These are phyloP conservation scores for Ophiostoma piceae DNA, from an alignment of 2,329 filamentous ascomycete genomes.

Conservation along the genomic window DNA sequence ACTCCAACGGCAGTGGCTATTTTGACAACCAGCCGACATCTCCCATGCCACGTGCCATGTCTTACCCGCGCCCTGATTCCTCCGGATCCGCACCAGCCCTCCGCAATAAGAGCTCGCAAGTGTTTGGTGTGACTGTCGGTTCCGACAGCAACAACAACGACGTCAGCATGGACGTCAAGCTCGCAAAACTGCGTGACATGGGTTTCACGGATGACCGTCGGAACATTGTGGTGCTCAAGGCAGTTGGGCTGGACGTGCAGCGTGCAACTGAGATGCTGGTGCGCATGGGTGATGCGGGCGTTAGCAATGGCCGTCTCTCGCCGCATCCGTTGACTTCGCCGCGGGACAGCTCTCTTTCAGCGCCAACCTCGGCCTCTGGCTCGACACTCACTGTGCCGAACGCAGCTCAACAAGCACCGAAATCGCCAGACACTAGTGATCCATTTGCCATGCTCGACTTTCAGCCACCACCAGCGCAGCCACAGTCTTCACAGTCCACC, in stretches of 20 bases:
- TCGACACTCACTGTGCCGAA: slow-evolving; percentile 36
- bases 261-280: slow-evolving; percentile 79
- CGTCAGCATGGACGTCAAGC: slow-evolving; percentile 60
- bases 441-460: slow-evolving; percentile 66
- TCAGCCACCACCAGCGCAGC: slow-evolving; percentile 46
- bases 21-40: slow-evolving; percentile 32
- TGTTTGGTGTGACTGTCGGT: slow-evolving; percentile 65
- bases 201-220: slow-evolving; percentile 80
- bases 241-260: slow-evolving; percentile 78
- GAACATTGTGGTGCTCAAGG: slow-evolving; percentile 73
- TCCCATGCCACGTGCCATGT: slow-evolving; percentile 28
- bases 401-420: slow-evolving; percentile 26
- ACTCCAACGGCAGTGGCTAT: slow-evolving; percentile 17
- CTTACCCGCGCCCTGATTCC: slow-evolving; percentile 23
- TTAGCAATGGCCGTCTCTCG: slow-evolving; percentile 51
- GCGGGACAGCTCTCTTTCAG: slow-evolving; percentile 42
- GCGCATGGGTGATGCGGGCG: slow-evolving; percentile 69
- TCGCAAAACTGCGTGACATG: slow-evolving; percentile 78
- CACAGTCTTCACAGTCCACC: slow-evolving; percentile 61
- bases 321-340: slow-evolving; percentile 38
- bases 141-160: slow-evolving; percentile 40
- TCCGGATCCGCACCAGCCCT: slow-evolving; percentile 35
- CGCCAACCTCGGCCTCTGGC: slow-evolving; percentile 43
- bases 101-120: slow-evolving; percentile 58
- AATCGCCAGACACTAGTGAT: slow-evolving; percentile 39